These are phyloP conservation scores for Amphibolis antarctica DNA, from an alignment of 106 monocot species.

Conservation along the genomic window DNA sequence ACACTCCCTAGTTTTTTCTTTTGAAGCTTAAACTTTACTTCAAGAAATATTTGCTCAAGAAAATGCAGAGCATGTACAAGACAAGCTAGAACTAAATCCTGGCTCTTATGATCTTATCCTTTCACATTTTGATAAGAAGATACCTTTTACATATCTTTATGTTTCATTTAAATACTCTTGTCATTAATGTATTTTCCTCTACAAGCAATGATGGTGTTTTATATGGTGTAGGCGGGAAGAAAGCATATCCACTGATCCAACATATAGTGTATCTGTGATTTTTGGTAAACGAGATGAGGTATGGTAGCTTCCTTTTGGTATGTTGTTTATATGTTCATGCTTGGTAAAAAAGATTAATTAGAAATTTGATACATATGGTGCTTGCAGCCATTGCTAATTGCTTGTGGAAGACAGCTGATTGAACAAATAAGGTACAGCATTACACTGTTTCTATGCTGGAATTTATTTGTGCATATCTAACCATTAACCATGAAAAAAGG, in stretches of 20 bases:
- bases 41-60: too few species aligned
- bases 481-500: too few species aligned
- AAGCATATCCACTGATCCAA: constrained; percentile 11
- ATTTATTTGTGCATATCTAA: too few species aligned
- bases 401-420: constrained; percentile 81
- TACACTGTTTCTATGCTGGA: too few species aligned
- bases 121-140: too few species aligned
- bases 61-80: too few species aligned
- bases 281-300: constrained; percentile 98
- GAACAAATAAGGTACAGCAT: constrained; percentile 72
- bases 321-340: neutral
- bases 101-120: too few species aligned
- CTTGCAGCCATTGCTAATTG: constrained; percentile 55
- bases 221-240: constrained; percentile 11
- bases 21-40: too few species aligned
- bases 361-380: neutral
- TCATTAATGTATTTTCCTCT: neutral
- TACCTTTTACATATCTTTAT: neutral
- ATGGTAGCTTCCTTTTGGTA: neutral
- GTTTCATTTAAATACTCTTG: neutral
- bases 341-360: neutral
- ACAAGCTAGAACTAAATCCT: too few species aligned
- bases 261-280: constrained; percentile 18
- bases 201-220: neutral
- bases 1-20: too few species aligned